Evolutionary conservation across 192 early-diverging fungal species (phyloP).

Genomic region (Backusella westeae): DNA sequence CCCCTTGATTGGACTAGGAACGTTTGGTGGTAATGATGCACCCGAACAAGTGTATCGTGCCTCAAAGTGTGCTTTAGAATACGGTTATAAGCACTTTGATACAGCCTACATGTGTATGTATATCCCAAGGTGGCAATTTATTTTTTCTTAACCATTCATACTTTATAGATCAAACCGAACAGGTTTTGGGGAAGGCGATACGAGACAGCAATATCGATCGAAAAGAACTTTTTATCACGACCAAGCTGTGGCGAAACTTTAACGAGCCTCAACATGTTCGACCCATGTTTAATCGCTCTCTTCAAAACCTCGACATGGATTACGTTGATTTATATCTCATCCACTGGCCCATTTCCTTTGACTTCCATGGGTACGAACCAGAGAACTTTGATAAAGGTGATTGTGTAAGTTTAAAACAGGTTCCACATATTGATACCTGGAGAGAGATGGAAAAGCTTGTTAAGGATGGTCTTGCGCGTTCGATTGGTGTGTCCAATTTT

Average conservation of each 20-base stretch:
- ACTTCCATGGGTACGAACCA: constrained; percentile 30
- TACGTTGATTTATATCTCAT: constrained; percentile 73
- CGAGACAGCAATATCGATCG: constrained; percentile 52
- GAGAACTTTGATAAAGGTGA: background rate
- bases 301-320: constrained; percentile 53
- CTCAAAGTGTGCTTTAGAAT: constrained; percentile 17
- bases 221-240: constrained; percentile 71
- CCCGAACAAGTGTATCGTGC: constrained; percentile 27
- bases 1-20: constrained; percentile 28
- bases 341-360: constrained; percentile 67
- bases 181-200: constrained; percentile 58
- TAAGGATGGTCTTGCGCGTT: constrained; percentile 51
- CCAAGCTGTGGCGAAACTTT: constrained; percentile 64
- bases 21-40: constrained; percentile 27
- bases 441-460: constrained; percentile 77
- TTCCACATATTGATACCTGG: constrained; percentile 59
- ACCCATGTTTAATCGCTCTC: constrained; percentile 47
- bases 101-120: constrained; percentile 26
- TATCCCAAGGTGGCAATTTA: background rate
- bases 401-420: constrained; percentile 41
- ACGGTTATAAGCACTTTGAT: constrained; percentile 29
- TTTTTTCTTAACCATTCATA: background rate
- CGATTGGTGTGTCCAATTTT: constrained; percentile 83
- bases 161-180: constrained; percentile 17
- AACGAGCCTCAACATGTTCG: constrained; percentile 47